Conservation (phyloP, 2,329 filamentous ascomycete species). For the Sporothrix brasiliensis region DNA sequence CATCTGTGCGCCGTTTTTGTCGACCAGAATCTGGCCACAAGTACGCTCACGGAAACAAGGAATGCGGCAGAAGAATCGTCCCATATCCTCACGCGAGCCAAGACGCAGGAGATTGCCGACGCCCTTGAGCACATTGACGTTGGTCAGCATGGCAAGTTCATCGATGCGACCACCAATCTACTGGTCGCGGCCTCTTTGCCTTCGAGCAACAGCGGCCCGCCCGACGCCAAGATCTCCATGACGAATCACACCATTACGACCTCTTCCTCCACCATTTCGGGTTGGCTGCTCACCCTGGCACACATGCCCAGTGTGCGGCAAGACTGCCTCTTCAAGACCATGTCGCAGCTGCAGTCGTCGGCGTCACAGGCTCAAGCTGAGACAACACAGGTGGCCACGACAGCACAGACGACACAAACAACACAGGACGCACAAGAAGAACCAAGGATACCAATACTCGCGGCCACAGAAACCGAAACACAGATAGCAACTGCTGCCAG, state of each 20-base stretch:
- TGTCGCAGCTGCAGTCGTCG: slow-evolving; percentile 31
- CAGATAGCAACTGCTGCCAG: not conserved
- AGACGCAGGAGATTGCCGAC: slow-evolving; percentile 12
- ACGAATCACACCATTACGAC: not conserved
- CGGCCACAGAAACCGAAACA: not conserved
- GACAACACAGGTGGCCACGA: slow-evolving; percentile 4
- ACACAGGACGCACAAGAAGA: not conserved
- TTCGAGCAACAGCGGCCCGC: not conserved
- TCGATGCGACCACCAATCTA: slow-evolving; percentile 16
- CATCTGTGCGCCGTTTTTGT: slow-evolving; percentile 23
- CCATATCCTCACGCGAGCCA: not conserved
- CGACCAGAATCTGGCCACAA: not conserved
- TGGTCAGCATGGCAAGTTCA: slow-evolving; percentile 1
- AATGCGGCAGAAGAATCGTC: not conserved
- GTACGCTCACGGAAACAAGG: not conserved
- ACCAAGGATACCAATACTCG: not conserved
- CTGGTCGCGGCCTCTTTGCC: not conserved
- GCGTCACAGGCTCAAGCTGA: not conserved
- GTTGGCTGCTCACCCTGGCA: slow-evolving; percentile 35
- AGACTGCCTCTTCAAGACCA: slow-evolving; percentile 29
- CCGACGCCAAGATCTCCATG: slow-evolving; percentile 24
- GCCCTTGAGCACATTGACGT: slow-evolving; percentile 26
- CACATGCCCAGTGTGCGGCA: slow-evolving; percentile 36
- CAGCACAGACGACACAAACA: slow-evolving; percentile 1
- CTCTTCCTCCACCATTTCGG: not conserved